Conservation (phyloP, 768 basidiomycete genomes). For the Hemileccinum rubropunctum region DNA sequence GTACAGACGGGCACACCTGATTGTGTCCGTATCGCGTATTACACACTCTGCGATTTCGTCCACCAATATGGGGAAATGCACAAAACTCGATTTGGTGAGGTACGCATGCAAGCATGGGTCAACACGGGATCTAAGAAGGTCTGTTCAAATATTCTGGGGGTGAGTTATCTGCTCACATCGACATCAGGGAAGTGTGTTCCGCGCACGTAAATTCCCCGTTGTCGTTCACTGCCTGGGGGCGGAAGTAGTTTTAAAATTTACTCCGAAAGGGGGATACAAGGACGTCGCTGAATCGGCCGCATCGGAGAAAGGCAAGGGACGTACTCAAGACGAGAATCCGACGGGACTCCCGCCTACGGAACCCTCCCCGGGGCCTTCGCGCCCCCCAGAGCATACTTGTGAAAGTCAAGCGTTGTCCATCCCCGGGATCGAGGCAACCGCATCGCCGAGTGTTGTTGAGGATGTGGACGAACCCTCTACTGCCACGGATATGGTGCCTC, state of each 20-base stretch:
- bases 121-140: constrained; percentile 39
- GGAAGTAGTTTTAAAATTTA: constrained; percentile 21
- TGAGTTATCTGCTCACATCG: background rate
- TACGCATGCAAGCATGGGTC: constrained; percentile 43
- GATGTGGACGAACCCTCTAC: background rate
- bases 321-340: constrained; percentile 6
- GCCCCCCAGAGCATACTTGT: background rate
- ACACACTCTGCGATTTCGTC: constrained; percentile 31
- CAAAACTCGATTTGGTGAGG: constrained; percentile 31
- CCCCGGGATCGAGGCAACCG: background rate
- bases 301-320: constrained; percentile 14
- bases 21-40: constrained; percentile 18
- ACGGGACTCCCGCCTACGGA: constrained; percentile 1
- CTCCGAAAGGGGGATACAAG: constrained; percentile 27
- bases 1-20: constrained; percentile 27
- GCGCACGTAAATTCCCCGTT: constrained; percentile 19
- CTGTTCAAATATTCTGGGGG: background rate
- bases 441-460: constrained; percentile 2
- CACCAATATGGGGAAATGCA: constrained; percentile 35
- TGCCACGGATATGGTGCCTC: constrained; percentile 10
- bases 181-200: constrained; percentile 23
- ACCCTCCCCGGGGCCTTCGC: background rate
- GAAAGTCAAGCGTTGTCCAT: background rate
- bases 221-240: constrained; percentile 27
- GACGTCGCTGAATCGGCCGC: background rate